phyloP scores from a whole-genome alignment of 192 early-diverging fungal species.

The Paraglomus brasilianum region DNA sequence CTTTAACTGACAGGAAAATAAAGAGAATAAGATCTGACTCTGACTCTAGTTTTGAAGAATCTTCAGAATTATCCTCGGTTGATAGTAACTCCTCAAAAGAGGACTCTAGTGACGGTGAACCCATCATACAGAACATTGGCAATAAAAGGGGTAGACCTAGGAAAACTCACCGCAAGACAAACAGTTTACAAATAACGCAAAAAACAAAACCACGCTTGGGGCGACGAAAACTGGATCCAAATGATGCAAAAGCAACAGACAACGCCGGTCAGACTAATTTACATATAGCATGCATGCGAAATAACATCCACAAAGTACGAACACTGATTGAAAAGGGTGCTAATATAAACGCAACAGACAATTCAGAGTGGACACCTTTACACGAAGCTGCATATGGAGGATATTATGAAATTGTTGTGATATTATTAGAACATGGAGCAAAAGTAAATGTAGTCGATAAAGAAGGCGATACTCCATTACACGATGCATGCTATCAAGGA shows the following conservation, averaged over 20 bases:
- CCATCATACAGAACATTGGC: too few species aligned
- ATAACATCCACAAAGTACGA: constrained; percentile 47
- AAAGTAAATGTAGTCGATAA: constrained; percentile 57
- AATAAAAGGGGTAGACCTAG: background rate
- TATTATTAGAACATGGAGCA: constrained; percentile 57
- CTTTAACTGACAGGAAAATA: too few species aligned
- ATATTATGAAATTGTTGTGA: constrained; percentile 44
- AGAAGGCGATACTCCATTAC: constrained; percentile 61
- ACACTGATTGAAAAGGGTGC: constrained; percentile 60
- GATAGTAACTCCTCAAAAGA: background rate
- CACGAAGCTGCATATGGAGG: constrained; percentile 55
- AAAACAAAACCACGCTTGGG: background rate
- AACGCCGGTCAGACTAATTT: constrained; percentile 49
- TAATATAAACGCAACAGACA: constrained; percentile 65
- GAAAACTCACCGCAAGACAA: background rate
- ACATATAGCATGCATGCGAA: constrained; percentile 50
- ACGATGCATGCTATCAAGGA: constrained; percentile 63
- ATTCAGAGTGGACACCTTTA: constrained; percentile 62
- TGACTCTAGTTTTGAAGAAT: too few species aligned
- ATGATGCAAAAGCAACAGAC: constrained; percentile 25
- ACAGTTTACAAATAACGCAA: background rate
- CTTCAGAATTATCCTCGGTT: too few species aligned
- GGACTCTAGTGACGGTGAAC: background rate
- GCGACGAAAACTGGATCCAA: background rate
- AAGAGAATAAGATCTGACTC: too few species aligned